Base-by-base conservation (phyloP, 257 asterid genomes). In the Plantago elongata region DNA sequence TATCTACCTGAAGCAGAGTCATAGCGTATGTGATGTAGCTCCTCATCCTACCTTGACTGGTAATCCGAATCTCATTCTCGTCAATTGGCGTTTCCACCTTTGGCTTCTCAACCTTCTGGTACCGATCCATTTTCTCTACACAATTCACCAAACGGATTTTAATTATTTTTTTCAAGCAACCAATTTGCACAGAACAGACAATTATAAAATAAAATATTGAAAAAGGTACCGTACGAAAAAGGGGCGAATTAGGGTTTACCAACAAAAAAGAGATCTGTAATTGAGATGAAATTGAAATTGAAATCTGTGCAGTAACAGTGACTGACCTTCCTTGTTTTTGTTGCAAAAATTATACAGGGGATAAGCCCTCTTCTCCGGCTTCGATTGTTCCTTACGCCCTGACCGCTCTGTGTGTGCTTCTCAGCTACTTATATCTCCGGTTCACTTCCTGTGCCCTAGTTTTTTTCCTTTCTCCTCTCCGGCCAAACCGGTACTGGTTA, bases 71-170 rank as follows among this genome's bases (percentile, higher is more conserved):
- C 69, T 85, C 94, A 78, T 85, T 80, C 68, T 83, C 90, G 54
- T 69, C 79, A 60, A 85, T 83, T 3, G 87, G 75, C 11, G 77
- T 69, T 50, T 85, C 94, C 66, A 47, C 77, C 77, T 66, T 80
- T n/a, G 94, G 78, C 75, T 78, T 85, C 80, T 83, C 89, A 60
- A 83, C 87, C 74, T 79, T 83, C 78, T 83, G 88, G 82, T 83
- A 85, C 57, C 94, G 84, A 83, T 85, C 90, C 94, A 85, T 85
- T 54, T 40, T 72, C 71, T 75, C 78, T 68, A 47, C 40, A 18
- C 42, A 63, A 69, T n/a, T 10, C 52, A 17, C 1, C 27, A 22
- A 22, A 2, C 27, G 27, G 27, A 22, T 22, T 22, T 22, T 2
- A 22, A 22, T 2, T 1, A 22, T 22, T 22, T 22, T 22, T 22